These are phyloP conservation scores for Plasmodium gaboni DNA, from an alignment of 169 alveolate genomes.

Conservation along the genomic window DNA sequence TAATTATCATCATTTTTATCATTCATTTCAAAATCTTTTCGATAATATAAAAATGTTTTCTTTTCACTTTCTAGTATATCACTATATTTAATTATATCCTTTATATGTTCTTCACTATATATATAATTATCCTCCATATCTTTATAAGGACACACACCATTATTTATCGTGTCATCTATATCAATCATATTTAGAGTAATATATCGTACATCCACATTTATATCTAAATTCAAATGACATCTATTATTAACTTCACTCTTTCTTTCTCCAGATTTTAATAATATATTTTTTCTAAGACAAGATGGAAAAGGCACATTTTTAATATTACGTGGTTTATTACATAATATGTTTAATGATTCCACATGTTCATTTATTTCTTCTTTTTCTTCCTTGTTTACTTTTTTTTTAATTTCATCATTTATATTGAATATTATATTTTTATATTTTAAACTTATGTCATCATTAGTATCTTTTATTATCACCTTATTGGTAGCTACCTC, in stretches of 20 bases:
- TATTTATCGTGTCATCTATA: constrained; percentile 48
- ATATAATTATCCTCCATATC: constrained; percentile 61
- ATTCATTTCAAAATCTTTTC: neutral
- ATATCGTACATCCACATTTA: constrained; percentile 11
- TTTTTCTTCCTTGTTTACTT: neutral
- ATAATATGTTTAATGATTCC: too few relatives aligned
- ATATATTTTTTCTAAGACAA: neutral
- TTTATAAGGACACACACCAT: constrained; percentile 48
- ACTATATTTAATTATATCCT: constrained; percentile 38
- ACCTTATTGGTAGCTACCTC: too few relatives aligned
- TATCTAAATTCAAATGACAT: constrained; percentile 40
- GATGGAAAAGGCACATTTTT: constrained; percentile 2
- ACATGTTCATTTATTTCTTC: too few relatives aligned
- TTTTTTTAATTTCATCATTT: constrained; percentile 25
- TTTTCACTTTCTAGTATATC: constrained; percentile 35
- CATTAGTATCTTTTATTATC: neutral
- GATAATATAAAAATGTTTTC: neutral
- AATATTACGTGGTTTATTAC: neutral
- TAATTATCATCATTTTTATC: neutral
- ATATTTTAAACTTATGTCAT: neutral
- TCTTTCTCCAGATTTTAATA: constrained; percentile 4
- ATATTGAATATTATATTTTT: constrained; percentile 17
- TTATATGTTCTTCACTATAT: constrained; percentile 24
- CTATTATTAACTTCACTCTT: constrained; percentile 16
- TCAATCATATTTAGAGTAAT: constrained; percentile 45